Conservation (phyloP, 2,329 filamentous ascomycete genomes). For the Aureobasidium sp. region DNA sequence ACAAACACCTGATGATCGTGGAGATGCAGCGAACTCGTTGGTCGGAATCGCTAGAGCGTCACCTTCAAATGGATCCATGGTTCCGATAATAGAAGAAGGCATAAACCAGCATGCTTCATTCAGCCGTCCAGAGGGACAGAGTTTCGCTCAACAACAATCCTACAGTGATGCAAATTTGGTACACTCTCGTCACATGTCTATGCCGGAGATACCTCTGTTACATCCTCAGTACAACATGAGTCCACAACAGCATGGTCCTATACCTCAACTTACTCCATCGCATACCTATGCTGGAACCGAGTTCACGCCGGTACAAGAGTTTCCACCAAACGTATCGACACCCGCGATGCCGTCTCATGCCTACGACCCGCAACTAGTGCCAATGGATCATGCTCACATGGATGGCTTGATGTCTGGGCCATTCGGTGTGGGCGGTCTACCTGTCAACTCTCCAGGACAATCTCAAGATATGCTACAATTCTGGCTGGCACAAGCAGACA, state of each 20-base stretch:
- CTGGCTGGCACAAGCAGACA: constrained; percentile 18
- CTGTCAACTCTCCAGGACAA: constrained; percentile 6
- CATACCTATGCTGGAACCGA: not conserved
- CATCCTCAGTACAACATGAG: constrained; percentile 9
- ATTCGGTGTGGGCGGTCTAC: constrained; percentile 9
- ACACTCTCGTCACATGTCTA: constrained; percentile 15
- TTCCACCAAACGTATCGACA: not conserved
- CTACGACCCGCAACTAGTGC: constrained; percentile 10
- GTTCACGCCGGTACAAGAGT: constrained; percentile 7
- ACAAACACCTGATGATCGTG: constrained; percentile 21
- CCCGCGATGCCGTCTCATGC: not conserved
- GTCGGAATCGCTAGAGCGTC: not conserved
- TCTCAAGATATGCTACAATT: constrained; percentile 18
- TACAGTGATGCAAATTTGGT: constrained; percentile 9
- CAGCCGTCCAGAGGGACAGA: not conserved
- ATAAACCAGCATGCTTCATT: not conserved
- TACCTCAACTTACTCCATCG: not conserved
- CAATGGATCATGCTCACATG: constrained; percentile 9
- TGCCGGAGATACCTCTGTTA: constrained; percentile 12
- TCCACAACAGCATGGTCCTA: not conserved
- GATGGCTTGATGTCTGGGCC: not conserved
- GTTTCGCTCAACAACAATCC: not conserved
- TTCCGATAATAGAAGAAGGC: not conserved
- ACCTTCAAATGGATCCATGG: not conserved
- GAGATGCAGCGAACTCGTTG: constrained; percentile 14